Percentiles rank a stretch among this genome's conserved stretches.
Conservation (phyloP, 2,329 filamentous ascomycete genomes). For the Colletotrichum aenigma region DNA sequence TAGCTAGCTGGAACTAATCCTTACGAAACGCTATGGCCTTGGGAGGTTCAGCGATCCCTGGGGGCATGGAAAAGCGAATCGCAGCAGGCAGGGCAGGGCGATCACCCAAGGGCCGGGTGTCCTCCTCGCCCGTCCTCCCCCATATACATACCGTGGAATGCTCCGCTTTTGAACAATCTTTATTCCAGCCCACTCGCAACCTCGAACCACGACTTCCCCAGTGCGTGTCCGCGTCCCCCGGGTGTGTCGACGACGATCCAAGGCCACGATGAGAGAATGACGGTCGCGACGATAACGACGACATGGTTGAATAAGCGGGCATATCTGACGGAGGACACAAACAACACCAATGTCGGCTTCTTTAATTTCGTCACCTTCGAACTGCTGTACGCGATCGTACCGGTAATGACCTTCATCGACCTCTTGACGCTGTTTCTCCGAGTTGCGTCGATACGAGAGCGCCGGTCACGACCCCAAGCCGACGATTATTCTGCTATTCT, state of each 20-base stretch:
- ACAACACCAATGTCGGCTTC: neutral
- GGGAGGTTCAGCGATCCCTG: neutral
- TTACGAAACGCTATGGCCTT: neutral
- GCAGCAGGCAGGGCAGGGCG: neutral
- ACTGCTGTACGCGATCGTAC: neutral
- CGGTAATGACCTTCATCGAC: neutral
- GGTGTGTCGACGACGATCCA: neutral
- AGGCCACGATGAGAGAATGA: neutral
- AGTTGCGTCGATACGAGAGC: neutral
- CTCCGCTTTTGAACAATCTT: neutral
- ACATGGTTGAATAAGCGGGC: neutral
- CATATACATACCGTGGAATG: neutral
- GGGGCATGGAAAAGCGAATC: neutral
- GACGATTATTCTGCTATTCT: neutral
- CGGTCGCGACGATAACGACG: neutral
- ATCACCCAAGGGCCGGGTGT: neutral
- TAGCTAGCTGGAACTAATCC: neutral
- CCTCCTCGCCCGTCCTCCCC: neutral
- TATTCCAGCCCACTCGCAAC: neutral
- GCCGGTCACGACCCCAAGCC: neutral
- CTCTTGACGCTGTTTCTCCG: neutral
- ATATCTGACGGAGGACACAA: neutral
- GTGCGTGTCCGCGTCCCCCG: neutral
- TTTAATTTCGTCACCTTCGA: conserved; percentile 6
- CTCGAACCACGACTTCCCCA: neutral